Evolutionary conservation across 352 stramenopile species (phyloP), one percentile per base, ranked within the genome.

Genomic region (Globisporangium radiosum): DNA sequence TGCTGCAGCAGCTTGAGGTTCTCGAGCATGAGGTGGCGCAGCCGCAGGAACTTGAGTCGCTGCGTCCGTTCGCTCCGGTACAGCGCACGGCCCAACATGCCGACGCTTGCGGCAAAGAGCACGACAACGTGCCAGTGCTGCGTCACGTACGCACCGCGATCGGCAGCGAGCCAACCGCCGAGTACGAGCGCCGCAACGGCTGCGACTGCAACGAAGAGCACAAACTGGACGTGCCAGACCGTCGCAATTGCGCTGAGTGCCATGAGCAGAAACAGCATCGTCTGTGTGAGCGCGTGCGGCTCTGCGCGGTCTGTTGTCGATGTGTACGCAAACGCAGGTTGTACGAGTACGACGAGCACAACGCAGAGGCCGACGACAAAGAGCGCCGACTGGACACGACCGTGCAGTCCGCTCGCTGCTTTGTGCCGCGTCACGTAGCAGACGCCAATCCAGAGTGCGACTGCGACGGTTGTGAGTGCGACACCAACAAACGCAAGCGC

Each of bases 11-110:
- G 69, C 56, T 85, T 86, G 54, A 77, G 54, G 43, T 87, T 89
- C 59, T 87, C 79, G 8, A 89, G 68, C 63, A 87, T 63, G 25
- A 89, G 56, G 39, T 82, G 79, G 7, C 76, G 69, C n/a, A 85
- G 55, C 0, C 64, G 66, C 19, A 89, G 49, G 50, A 89, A 89
- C 52, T 81, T 85, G 49, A 64, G 49, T 0, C 79, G 74, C 17
- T 79, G 59, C 8, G 56, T 57, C 11, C 56, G 62, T 43, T 89
- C 77, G 5, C 49, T 65, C 43, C 70, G 73, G 45, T 85, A 87
- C 0, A 85, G 60, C 5, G 65, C 61, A 8, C 63, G 62, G 0
- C 73, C 73, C 33, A 87, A 67, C 52, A 81, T 72, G 40, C 53
- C 15, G 37, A 85, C 54, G 48, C 63, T 75, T 11, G 55, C 51